Percentiles rank a stretch among this genome's conserved stretches.
Conservation (phyloP, 108 stramenopile species). For the Discostella stelligeroides region DNA sequence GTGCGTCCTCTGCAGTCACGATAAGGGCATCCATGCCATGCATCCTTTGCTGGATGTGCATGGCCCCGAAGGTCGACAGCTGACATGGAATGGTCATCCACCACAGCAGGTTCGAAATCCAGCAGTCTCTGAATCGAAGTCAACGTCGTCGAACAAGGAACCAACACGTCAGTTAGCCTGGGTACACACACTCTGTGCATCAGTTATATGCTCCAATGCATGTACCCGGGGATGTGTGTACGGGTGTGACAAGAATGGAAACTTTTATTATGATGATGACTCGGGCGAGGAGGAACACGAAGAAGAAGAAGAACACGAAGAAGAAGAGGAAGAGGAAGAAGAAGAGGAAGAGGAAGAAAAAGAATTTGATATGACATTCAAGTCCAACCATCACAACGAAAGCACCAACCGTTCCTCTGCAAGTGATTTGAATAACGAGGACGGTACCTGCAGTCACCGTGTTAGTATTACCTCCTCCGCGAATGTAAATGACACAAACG, state of each 20-base stretch:
- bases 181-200: slow-evolving; percentile 62
- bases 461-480: too few species aligned
- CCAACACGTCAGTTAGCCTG: slow-evolving; percentile 49
- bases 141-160: slow-evolving; percentile 11
- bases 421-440: background rate
- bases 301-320: too few species aligned
- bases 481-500: background rate
- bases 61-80: slow-evolving; percentile 48
- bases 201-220: slow-evolving; percentile 23
- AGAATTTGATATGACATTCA: background rate
- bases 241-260: slow-evolving; percentile 30
- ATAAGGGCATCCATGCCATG: slow-evolving; percentile 59
- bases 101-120: slow-evolving; percentile 30
- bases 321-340: slow-evolving; percentile 5
- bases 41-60: slow-evolving; percentile 57
- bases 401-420: background rate
- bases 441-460: too few species aligned
- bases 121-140: too few species aligned
- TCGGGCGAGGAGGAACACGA: too few species aligned
- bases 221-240: slow-evolving; percentile 31
- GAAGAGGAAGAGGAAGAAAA: background rate
- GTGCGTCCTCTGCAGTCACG: slow-evolving; percentile 53
- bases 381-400: slow-evolving; percentile 5
- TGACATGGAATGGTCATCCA: slow-evolving; percentile 40
- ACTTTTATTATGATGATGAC: slow-evolving; percentile 13